A percentile compares a stretch with the other conserved stretches of the same genome.
phyloP scores from a whole-genome alignment of 441 rosid genomes.

The Biscutella laevigata region DNA sequence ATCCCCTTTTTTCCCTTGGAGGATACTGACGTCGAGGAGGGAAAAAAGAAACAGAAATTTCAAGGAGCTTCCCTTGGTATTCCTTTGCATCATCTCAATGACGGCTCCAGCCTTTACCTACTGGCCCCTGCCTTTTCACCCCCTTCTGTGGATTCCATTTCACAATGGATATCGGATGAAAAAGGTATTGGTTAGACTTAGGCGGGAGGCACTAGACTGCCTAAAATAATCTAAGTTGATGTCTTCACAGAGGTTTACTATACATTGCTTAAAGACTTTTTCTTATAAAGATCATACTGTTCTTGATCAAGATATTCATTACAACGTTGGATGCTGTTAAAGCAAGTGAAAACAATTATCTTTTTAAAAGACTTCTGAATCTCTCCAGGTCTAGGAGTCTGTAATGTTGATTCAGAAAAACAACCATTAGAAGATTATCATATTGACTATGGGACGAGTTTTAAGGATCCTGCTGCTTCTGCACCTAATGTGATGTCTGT shows the following conservation, averaged over 20 bases:
- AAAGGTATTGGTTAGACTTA: conserved; percentile 42
- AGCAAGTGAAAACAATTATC: background rate
- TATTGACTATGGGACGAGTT: conserved; percentile 18
- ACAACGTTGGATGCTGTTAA: conserved; percentile 15
- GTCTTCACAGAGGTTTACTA: conserved; percentile 33
- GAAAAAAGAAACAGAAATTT: conserved; percentile 18
- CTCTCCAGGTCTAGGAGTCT: conserved; percentile 33
- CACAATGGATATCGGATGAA: conserved; percentile 41
- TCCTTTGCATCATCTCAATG: conserved; percentile 63
- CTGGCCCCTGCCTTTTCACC: conserved; percentile 65
- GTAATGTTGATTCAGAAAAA: conserved; percentile 29
- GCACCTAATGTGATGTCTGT: conserved; percentile 27
- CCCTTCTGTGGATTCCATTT: conserved; percentile 55
- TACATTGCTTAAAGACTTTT: conserved; percentile 3
- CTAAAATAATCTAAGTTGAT: conserved; percentile 25
- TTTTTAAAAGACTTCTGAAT: conserved; percentile 10
- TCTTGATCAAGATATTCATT: background rate
- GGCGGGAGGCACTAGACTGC: conserved; percentile 5
- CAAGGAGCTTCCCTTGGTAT: conserved; percentile 44
- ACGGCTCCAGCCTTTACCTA: conserved; percentile 64
- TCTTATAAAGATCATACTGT: background rate
- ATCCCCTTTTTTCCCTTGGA: conserved; percentile 38
- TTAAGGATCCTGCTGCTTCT: conserved; percentile 24
- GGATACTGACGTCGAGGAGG: conserved; percentile 27
- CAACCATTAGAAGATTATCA: conserved; percentile 25